phyloP scores from a whole-genome alignment of 2,329 filamentous ascomycete species.

The Trematosphaeria pertusa region DNA sequence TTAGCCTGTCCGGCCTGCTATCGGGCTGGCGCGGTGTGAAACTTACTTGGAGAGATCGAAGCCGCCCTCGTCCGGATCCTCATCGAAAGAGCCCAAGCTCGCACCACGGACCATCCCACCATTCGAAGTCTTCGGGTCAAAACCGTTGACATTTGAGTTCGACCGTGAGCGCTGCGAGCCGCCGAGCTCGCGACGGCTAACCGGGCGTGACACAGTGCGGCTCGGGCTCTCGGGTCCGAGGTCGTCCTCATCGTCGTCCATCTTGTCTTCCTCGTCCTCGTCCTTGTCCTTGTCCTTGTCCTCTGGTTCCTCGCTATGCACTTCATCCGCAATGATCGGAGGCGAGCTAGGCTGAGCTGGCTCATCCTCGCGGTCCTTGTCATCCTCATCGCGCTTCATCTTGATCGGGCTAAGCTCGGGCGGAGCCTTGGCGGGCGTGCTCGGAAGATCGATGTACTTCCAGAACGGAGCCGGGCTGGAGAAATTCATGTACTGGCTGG shows the following conservation, averaged over 20 bases:
- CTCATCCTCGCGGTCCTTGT: constrained; percentile 42
- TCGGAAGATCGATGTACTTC: constrained; percentile 81
- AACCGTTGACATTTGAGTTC: constrained; percentile 39
- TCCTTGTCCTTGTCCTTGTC: constrained; percentile 26
- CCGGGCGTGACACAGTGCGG: constrained; percentile 43
- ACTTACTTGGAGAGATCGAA: constrained; percentile 59
- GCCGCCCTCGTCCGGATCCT: constrained; percentile 53
- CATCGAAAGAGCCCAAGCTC: constrained; percentile 44
- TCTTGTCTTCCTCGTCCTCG: constrained; percentile 30
- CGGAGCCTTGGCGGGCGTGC: constrained; percentile 66
- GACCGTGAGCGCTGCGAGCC: constrained; percentile 34
- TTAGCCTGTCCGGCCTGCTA: constrained; percentile 19
- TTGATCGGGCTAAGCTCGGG: constrained; percentile 47
- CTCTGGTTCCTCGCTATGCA: constrained; percentile 34
- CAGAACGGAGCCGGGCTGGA: constrained; percentile 87
- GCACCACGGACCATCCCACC: constrained; percentile 46
- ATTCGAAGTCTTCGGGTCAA: constrained; percentile 25
- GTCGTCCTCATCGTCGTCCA: constrained; percentile 44
- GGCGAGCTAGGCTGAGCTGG: constrained; percentile 42
- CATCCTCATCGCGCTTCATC: constrained; percentile 36
- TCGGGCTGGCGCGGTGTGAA: background rate
- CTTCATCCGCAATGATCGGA: constrained; percentile 36
- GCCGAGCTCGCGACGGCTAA: constrained; percentile 39
- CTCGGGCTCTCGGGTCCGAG: constrained; percentile 42
- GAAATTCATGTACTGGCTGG: constrained; percentile 85